These are phyloP conservation scores for Thelonectria rubi DNA, from an alignment of 2,329 filamentous ascomycete genomes.

Conservation along the genomic window DNA sequence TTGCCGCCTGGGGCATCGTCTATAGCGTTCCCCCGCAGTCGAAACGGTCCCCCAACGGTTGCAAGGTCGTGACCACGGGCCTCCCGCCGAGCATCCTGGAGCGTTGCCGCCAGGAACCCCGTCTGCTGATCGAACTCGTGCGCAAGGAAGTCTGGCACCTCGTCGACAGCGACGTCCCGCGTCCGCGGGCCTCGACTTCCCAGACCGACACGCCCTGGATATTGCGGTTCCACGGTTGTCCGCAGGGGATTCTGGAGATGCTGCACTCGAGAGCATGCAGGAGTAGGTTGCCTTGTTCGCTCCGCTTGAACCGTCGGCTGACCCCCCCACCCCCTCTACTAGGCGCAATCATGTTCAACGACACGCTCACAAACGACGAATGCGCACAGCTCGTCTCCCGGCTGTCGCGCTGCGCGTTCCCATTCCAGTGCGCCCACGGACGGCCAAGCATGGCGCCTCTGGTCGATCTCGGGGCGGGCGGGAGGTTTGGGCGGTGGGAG, in stretches of 20 bases:
- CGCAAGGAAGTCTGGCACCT: slow-evolving; percentile 77
- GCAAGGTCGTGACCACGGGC: slow-evolving; percentile 58
- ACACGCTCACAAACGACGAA: slow-evolving; percentile 65
- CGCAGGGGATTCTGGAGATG: slow-evolving; percentile 78
- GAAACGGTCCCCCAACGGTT: background rate
- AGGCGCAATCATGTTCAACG: slow-evolving; percentile 87
- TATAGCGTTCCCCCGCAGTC: slow-evolving; percentile 57
- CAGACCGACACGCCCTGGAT: slow-evolving; percentile 60
- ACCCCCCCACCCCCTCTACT: background rate
- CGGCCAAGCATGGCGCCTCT: slow-evolving; percentile 72
- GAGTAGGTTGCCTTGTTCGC: slow-evolving; percentile 55
- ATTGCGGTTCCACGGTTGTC: slow-evolving; percentile 72
- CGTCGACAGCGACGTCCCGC: slow-evolving; percentile 54
- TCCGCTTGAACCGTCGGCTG: background rate
- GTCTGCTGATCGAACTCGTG: slow-evolving; percentile 76
- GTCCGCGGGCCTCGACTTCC: slow-evolving; percentile 7
- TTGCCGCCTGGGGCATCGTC: slow-evolving; percentile 78
- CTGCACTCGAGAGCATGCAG: slow-evolving; percentile 80
- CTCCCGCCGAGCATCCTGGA: slow-evolving; percentile 80
- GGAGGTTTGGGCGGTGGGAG: slow-evolving; percentile 41
- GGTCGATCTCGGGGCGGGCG: slow-evolving; percentile 57
- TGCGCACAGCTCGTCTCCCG: slow-evolving; percentile 66
- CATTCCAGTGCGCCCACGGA: slow-evolving; percentile 87
- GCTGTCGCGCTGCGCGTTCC: slow-evolving; percentile 73
- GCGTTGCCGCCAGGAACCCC: slow-evolving; percentile 77